Conservation (phyloP, 495 filamentous ascomycete genomes). For the Aspergillus leporis region DNA sequence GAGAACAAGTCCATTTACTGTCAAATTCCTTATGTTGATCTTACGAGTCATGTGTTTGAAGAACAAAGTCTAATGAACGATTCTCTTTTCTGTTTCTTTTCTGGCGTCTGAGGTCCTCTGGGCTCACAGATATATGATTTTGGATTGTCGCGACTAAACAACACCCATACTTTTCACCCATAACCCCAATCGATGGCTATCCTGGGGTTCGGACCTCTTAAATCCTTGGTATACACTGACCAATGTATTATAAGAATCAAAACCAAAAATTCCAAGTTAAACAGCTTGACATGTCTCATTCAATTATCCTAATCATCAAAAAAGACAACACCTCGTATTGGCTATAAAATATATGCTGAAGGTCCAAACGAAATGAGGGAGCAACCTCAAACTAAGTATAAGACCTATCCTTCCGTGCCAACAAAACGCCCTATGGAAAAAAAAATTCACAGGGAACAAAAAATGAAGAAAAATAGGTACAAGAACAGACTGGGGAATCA, state of each 20-base stretch:
- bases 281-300: constrained; percentile 16
- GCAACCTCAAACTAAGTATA: background rate
- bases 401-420: background rate
- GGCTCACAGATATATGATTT: background rate
- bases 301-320: constrained; percentile 17
- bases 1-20: background rate
- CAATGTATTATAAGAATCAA: background rate
- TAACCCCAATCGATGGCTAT: background rate
- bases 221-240: background rate
- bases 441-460: background rate
- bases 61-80: constrained; percentile 9
- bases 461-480: constrained; percentile 1
- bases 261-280: background rate
- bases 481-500: constrained; percentile 16
- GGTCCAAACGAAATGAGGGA: background rate
- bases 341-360: constrained; percentile 12
- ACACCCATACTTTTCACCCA: background rate
- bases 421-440: background rate
- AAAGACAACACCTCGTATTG: constrained; percentile 3
- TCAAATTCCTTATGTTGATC: constrained; percentile 1
- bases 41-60: constrained; percentile 8
- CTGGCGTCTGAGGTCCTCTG: background rate
- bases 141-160: background rate
- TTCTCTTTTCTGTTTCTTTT: constrained; percentile 8
- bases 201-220: background rate